phyloP scores from a whole-genome alignment of 305 asterid genomes.

The Fraxinus platypoda region DNA sequence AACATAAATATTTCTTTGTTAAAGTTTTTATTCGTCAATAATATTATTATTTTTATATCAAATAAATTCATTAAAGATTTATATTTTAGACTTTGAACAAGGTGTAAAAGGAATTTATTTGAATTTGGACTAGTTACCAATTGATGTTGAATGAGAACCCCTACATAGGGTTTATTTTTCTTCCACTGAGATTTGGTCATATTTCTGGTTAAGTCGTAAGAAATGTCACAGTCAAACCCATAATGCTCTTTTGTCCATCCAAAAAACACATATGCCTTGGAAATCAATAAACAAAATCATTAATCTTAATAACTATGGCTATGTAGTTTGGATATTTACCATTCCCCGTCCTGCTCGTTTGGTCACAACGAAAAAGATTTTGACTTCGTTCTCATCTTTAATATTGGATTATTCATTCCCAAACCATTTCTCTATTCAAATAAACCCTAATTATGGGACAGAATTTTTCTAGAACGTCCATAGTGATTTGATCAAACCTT shows the following conservation, averaged over 20 bases:
- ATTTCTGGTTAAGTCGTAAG: not conserved
- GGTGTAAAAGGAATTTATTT: not conserved
- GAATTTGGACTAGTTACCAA: not conserved
- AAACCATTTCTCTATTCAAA: not conserved
- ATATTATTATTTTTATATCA: not conserved
- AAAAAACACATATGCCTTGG: not conserved
- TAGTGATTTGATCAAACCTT: not conserved
- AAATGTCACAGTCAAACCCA: not conserved
- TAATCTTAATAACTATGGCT: not conserved
- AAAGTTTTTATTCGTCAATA: no score
- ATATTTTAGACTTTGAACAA: not conserved
- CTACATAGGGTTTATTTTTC: not conserved
- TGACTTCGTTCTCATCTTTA: not conserved
- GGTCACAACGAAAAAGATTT: not conserved
- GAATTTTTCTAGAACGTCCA: not conserved
- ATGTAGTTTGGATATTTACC: not conserved
- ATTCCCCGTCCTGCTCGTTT: not conserved
- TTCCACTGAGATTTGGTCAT: not conserved
- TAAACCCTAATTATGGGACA: not conserved
- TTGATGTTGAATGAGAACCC: not conserved
- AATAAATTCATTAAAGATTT: not conserved
- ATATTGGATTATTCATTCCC: not conserved
- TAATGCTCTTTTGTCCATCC: not conserved
- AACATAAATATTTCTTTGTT: no score
- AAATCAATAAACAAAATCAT: not conserved